Percentiles rank a stretch among this genome's conserved stretches.
phyloP scores from a whole-genome alignment of 2,329 filamentous ascomycete species.

The Verticillium zaregamsianum region DNA sequence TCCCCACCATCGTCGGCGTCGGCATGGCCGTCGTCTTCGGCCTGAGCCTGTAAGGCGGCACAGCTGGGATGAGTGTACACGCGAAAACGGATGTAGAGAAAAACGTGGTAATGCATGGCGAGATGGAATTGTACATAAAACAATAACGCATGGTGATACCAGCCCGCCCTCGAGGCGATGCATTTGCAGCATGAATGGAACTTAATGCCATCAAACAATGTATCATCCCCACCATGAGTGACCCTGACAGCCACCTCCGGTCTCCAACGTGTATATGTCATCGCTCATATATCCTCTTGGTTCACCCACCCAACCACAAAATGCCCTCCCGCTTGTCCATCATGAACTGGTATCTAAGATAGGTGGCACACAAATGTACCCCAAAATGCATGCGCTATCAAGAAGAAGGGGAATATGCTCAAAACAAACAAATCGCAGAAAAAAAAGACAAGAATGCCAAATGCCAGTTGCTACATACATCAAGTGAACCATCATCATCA shows the following conservation, averaged over 20 bases:
- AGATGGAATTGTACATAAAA: neutral
- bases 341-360: neutral
- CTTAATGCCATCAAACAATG: neutral
- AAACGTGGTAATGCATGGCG: neutral
- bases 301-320: neutral
- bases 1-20: conserved; percentile 26
- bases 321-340: neutral
- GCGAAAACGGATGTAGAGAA: neutral
- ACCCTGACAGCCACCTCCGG: neutral
- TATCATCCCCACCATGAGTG: neutral
- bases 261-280: neutral
- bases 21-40: conserved; percentile 31
- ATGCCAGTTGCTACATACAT: neutral
- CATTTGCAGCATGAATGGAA: neutral
- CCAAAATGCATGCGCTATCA: neutral
- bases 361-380: neutral
- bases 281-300: neutral
- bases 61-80: neutral
- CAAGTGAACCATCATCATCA: neutral
- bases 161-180: neutral
- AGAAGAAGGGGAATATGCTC: neutral
- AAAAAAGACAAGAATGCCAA: neutral
- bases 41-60: conserved; percentile 26
- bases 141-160: neutral
- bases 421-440: neutral